Percentiles rank a stretch among this genome's conserved stretches.
Conservation (phyloP, 306 rosid species). For the Quercus alba region DNA sequence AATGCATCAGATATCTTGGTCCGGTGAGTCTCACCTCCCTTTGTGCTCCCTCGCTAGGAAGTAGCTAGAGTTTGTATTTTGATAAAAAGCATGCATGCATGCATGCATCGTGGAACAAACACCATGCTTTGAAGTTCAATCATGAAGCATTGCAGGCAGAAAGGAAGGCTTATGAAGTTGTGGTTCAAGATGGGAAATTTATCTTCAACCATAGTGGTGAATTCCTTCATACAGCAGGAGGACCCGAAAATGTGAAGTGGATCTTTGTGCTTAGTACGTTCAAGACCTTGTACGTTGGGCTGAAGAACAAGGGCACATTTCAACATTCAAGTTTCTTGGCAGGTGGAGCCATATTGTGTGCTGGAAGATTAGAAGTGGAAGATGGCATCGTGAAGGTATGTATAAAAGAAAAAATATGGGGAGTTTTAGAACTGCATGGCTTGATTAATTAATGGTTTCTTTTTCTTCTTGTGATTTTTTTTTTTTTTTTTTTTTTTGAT, state of each 20-base stretch:
- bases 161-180: conserved; percentile 27
- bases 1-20: conserved; percentile 69
- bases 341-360: conserved; percentile 88
- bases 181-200: conserved; percentile 54
- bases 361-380: conserved; percentile 72
- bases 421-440: neutral
- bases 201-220: conserved; percentile 42
- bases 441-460: neutral
- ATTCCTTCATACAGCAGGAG: conserved; percentile 47
- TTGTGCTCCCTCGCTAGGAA: neutral
- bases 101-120: too few species aligned
- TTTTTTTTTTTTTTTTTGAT: neutral
- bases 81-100: neutral
- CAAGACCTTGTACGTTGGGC: conserved; percentile 68
- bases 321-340: conserved; percentile 95
- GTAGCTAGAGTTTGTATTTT: neutral
- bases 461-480: neutral
- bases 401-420: neutral
- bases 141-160: conserved; percentile 24
- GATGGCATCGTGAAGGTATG: conserved; percentile 74
- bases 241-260: conserved; percentile 53
- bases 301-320: conserved; percentile 79
- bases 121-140: neutral
- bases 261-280: conserved; percentile 84
- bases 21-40: conserved; percentile 52